These are phyloP conservation scores for Pyrus bretschneideri DNA, from an alignment of 306 rosid genomes.

Conservation along the genomic window DNA sequence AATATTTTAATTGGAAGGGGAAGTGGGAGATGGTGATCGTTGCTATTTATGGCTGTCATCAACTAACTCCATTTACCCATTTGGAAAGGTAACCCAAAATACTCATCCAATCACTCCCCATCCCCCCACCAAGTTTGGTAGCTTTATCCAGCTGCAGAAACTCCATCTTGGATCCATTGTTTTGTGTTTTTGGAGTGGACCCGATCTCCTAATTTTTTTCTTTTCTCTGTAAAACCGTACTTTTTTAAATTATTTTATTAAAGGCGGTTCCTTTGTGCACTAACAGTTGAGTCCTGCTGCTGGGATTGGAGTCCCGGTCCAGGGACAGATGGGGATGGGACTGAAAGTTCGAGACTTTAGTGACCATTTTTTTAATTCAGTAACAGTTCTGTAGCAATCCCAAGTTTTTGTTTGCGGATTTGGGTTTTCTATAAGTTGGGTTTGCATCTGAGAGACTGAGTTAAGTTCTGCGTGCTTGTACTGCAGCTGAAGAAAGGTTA, in stretches of 20 bases:
- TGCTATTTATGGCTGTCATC: conserved; percentile 5
- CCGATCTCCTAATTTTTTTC: neutral
- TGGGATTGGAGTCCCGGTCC: conserved; percentile 17
- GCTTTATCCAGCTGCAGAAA: neutral
- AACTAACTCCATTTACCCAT: conserved; percentile 7
- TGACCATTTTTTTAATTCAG: neutral
- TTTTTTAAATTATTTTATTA: neutral
- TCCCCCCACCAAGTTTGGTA: neutral
- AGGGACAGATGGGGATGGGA: conserved; percentile 24
- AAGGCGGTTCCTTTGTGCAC: neutral
- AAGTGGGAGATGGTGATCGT: neutral
- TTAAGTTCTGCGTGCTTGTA: conserved; percentile 11
- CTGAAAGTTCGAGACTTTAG: conserved; percentile 20
- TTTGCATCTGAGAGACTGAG: neutral
- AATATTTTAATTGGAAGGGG: neutral
- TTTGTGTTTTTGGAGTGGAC: neutral
- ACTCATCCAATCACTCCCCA: neutral
- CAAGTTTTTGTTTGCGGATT: neutral
- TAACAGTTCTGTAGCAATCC: conserved; percentile 8
- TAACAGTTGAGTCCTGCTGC: neutral
- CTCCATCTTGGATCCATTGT: conserved; percentile 9
- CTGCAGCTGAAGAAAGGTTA: conserved; percentile 35
- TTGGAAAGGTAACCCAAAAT: conserved; percentile 8
- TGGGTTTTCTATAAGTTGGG: conserved; percentile 20
- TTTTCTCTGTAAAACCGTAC: neutral